phyloP scores from a whole-genome alignment of 805 yeast species.

The Pichia nakasei region DNA sequence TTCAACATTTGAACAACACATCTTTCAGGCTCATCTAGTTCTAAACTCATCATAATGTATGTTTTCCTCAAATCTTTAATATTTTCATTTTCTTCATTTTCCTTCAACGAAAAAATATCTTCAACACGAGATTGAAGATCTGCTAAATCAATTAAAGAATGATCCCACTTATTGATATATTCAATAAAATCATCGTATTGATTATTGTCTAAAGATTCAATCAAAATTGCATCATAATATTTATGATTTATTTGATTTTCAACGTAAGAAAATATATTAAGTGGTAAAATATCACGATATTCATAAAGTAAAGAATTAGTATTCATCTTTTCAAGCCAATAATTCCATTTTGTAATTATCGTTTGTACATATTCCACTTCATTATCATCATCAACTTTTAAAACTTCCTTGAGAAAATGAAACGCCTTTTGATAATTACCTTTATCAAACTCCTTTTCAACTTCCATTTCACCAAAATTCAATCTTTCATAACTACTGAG shows the following conservation, averaged over 20 bases:
- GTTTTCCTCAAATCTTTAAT: constrained; percentile 30
- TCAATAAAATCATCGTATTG: constrained; percentile 29
- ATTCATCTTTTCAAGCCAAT: constrained; percentile 48
- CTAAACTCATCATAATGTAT: constrained; percentile 46
- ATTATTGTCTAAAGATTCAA: constrained; percentile 35
- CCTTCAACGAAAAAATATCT: neutral
- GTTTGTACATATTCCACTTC: constrained; percentile 16
- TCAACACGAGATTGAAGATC: constrained; percentile 6
- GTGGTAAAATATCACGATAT: constrained; percentile 53
- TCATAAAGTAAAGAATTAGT: constrained; percentile 35
- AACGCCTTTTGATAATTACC: constrained; percentile 53
- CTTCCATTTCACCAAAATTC: constrained; percentile 50
- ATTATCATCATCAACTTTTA: constrained; percentile 21
- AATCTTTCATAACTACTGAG: constrained; percentile 42
- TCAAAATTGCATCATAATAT: constrained; percentile 40
- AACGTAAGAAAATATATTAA: constrained; percentile 8
- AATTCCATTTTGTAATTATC: constrained; percentile 49
- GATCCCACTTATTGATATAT: constrained; percentile 50
- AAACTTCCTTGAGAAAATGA: constrained; percentile 35
- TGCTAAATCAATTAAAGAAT: constrained; percentile 42
- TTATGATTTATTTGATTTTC: constrained; percentile 25
- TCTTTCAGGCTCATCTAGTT: constrained; percentile 45
- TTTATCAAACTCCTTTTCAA: constrained; percentile 33
- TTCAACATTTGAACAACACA: constrained; percentile 59
- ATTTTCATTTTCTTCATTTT: neutral